A percentile compares a stretch with the other conserved stretches of the same genome.
These are phyloP conservation scores for Trichoderma sp. DNA, from an alignment of 2,329 filamentous ascomycete genomes.

Conservation along the genomic window DNA sequence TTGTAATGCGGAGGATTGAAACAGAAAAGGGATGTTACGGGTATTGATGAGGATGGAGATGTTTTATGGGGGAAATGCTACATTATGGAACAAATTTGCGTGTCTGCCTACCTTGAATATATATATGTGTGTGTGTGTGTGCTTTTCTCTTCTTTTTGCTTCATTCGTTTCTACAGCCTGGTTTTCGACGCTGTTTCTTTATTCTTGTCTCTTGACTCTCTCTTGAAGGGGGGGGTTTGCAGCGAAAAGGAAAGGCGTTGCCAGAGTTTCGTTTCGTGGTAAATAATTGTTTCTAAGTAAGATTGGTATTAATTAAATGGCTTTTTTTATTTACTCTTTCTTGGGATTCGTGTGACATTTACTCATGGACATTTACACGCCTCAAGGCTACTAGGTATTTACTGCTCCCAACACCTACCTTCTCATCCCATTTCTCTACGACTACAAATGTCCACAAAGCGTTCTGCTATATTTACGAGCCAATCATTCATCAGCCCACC, in stretches of 20 bases:
- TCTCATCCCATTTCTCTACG: background rate
- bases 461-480: background rate
- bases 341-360: background rate
- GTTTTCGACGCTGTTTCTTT: too few species aligned
- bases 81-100: background rate
- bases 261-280: too few species aligned
- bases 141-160: background rate
- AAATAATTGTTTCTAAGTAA: too few species aligned
- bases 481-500: background rate
- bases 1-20: background rate
- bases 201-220: too few species aligned
- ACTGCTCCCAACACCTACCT: background rate
- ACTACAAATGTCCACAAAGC: background rate
- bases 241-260: too few species aligned
- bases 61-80: background rate
- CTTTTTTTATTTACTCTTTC: background rate
- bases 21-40: background rate
- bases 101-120: too few species aligned
- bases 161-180: background rate
- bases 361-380: background rate
- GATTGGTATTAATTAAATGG: too few species aligned
- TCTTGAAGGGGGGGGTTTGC: too few species aligned
- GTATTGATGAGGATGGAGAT: background rate
- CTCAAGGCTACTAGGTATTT: background rate
- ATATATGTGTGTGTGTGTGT: background rate